Evolutionary conservation across 2,329 filamentous ascomycete species (phyloP).

Genomic region (Penicillium sp.): DNA sequence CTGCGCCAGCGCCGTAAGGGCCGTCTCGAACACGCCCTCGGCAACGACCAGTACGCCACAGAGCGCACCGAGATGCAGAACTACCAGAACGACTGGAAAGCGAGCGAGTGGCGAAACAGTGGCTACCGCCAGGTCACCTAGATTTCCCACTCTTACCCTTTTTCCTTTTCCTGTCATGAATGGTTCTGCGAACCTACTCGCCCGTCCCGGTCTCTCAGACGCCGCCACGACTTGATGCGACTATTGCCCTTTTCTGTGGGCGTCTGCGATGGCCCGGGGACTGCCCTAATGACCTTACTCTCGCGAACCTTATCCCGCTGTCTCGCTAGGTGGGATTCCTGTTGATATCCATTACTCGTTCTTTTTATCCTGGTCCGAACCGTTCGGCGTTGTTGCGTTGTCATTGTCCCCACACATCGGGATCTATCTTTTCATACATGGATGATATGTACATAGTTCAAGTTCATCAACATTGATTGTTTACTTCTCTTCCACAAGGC

Average conservation of each 20-base stretch:
- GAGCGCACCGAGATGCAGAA: constrained; percentile 39
- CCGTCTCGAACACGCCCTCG: constrained; percentile 46
- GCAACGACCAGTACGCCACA: constrained; percentile 45
- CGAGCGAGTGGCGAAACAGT: constrained; percentile 31
- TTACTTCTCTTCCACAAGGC: background rate
- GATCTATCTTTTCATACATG: constrained; percentile 4
- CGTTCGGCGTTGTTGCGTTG: constrained; percentile 6
- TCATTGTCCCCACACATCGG: background rate
- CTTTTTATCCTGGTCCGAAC: constrained; percentile 1
- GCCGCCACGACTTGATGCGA: constrained; percentile 3
- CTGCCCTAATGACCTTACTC: constrained; percentile 4
- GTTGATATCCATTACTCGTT: constrained; percentile 9
- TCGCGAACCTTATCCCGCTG: background rate
- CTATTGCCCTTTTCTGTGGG: background rate
- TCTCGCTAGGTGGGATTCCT: constrained; percentile 1
- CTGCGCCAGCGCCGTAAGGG: constrained; percentile 49
- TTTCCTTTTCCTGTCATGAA: constrained; percentile 7
- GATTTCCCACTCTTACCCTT: background rate
- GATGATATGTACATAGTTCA: constrained; percentile 16
- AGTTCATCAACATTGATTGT: background rate
- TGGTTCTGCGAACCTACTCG: constrained; percentile 9
- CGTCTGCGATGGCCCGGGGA: constrained; percentile 3
- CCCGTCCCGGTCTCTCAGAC: constrained; percentile 1
- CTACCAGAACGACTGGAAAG: constrained; percentile 38
- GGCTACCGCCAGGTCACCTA: constrained; percentile 29